phyloP scores from a whole-genome alignment of 768 basidiomycete species.

The Sporobolomyces phaffii region DNA sequence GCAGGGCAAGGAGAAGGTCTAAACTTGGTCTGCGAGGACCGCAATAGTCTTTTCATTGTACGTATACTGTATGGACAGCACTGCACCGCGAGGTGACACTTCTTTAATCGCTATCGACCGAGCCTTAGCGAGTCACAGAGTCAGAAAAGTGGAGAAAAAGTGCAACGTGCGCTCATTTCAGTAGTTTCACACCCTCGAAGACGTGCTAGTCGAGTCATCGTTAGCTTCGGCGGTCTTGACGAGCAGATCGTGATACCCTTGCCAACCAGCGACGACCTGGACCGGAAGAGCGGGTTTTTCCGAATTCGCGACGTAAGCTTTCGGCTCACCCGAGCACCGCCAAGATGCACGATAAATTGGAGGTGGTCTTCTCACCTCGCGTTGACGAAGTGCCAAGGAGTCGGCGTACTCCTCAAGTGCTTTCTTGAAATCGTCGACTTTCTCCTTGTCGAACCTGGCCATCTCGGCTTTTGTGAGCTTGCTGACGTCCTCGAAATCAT shows the following conservation, averaged over 20 bases:
- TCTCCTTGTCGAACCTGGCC: constrained; percentile 82
- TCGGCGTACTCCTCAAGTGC: constrained; percentile 76
- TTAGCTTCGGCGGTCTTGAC: constrained; percentile 14
- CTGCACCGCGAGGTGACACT: not conserved
- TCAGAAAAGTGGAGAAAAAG: not conserved
- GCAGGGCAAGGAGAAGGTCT: too few relatives aligned
- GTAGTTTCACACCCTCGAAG: not conserved
- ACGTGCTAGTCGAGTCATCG: not conserved
- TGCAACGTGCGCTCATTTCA: not conserved
- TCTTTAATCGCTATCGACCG: too few relatives aligned
- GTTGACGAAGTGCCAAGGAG: constrained; percentile 78
- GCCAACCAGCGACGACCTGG: constrained; percentile 31
- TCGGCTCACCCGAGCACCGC: not conserved
- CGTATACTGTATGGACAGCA: too few relatives aligned
- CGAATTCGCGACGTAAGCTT: too few relatives aligned
- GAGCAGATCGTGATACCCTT: constrained; percentile 30
- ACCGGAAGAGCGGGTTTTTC: too few relatives aligned
- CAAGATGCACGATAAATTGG: too few relatives aligned
- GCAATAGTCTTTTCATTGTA: too few relatives aligned
- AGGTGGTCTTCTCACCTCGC: constrained; percentile 55
- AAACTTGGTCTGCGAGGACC: not conserved
- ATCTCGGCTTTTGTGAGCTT: constrained; percentile 84
- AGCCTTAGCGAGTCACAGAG: too few relatives aligned
- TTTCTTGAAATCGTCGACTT: constrained; percentile 85
- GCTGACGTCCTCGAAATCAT: constrained; percentile 82